phyloP scores from a whole-genome alignment of 2,329 filamentous ascomycete species.

The Colletotrichum brevisporum region DNA sequence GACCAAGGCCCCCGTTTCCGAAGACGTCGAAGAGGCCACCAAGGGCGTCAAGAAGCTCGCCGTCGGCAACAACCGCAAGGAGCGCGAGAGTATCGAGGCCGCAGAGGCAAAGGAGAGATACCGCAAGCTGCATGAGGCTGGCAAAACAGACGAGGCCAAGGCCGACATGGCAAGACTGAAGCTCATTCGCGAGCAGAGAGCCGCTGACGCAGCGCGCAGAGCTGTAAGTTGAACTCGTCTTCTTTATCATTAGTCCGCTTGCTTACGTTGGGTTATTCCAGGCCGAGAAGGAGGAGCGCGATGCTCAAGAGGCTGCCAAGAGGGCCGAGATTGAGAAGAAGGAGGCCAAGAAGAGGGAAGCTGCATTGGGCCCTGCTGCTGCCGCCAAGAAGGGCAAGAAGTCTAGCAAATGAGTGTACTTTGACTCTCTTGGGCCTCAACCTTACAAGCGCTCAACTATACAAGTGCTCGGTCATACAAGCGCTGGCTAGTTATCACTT shows the following conservation, averaged over 20 bases:
- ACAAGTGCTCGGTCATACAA: not conserved
- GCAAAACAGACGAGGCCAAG: constrained; percentile 96
- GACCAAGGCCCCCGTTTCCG: constrained; percentile 58
- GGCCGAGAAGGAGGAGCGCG: constrained; percentile 72
- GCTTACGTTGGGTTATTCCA: constrained; percentile 43
- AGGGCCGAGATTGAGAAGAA: constrained; percentile 66
- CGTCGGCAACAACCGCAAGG: constrained; percentile 63
- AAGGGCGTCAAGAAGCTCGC: constrained; percentile 69
- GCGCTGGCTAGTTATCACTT: constrained; percentile 10
- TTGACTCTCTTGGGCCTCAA: not conserved
- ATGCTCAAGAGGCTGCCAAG: constrained; percentile 64
- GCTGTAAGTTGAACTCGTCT: constrained; percentile 66
- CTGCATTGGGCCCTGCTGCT: constrained; percentile 58
- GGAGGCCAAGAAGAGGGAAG: constrained; percentile 70
- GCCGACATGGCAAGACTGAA: constrained; percentile 87
- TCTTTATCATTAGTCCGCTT: not conserved
- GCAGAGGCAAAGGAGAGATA: constrained; percentile 91
- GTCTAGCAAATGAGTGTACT: constrained; percentile 43
- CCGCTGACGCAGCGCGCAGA: constrained; percentile 85
- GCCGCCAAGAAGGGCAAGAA: constrained; percentile 61
- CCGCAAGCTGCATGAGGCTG: constrained; percentile 90
- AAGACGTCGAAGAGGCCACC: constrained; percentile 63
- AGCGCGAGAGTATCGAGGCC: constrained; percentile 84
- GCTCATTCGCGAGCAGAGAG: constrained; percentile 87
- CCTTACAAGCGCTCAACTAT: too few species aligned